phyloP scores from a whole-genome alignment of 108 stramenopile species.

The Cylindrotheca fusiformis region DNA sequence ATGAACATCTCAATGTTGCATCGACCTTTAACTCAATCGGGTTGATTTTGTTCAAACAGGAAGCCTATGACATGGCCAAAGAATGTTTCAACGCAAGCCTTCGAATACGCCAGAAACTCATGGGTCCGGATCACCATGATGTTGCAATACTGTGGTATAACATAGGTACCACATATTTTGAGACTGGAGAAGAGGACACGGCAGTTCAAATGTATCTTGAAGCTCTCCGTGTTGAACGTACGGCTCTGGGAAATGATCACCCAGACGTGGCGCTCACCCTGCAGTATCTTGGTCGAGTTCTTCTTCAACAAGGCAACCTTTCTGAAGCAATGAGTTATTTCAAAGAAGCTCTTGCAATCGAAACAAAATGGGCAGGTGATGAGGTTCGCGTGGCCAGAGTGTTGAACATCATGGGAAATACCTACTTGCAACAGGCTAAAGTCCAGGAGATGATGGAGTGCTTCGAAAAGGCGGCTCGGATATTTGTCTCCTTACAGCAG shows the following conservation, averaged over 20 bases:
- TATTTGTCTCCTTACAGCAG: constrained; percentile 18
- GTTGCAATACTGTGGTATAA: constrained; percentile 59
- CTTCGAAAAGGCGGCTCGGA: constrained; percentile 50
- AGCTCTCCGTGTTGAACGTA: constrained; percentile 53
- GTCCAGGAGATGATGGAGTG: constrained; percentile 55
- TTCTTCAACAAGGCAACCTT: constrained; percentile 51
- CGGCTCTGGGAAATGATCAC: constrained; percentile 42
- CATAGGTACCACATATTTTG: constrained; percentile 60
- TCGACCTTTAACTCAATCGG: constrained; percentile 67
- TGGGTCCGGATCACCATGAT: constrained; percentile 53
- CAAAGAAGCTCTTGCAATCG: constrained; percentile 48
- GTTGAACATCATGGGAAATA: constrained; percentile 61
- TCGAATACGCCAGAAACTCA: constrained; percentile 37
- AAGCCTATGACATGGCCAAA: constrained; percentile 36
- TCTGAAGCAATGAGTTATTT: constrained; percentile 50
- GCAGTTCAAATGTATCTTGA: constrained; percentile 53
- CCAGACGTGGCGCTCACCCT: constrained; percentile 45
- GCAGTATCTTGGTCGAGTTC: constrained; percentile 54
- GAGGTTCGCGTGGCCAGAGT: constrained; percentile 31
- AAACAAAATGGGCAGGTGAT: constrained; percentile 17
- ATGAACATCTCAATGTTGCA: constrained; percentile 53
- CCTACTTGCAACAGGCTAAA: constrained; percentile 45
- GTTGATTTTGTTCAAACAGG: constrained; percentile 54
- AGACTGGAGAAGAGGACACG: constrained; percentile 47
- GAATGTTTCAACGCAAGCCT: constrained; percentile 50